phyloP scores from a whole-genome alignment of 306 rosid species.

The Vigna nakashimae region DNA sequence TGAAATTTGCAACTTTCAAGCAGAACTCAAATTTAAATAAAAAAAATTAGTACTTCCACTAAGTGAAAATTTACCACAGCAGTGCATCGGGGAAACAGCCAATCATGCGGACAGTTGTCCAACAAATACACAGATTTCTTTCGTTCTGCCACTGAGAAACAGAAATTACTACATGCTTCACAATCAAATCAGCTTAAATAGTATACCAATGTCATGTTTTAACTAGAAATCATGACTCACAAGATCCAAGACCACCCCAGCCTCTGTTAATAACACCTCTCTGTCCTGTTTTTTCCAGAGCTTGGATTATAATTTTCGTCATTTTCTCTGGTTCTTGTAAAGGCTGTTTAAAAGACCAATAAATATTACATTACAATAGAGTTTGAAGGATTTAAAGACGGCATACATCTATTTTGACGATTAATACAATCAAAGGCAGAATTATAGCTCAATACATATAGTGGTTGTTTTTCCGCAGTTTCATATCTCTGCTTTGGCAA shows the following conservation, averaged over 20 bases:
- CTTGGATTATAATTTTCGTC: constrained; percentile 77
- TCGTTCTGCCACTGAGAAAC: constrained; percentile 68
- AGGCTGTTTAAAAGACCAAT: constrained; percentile 63
- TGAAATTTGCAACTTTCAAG: constrained; percentile 47
- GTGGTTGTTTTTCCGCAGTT: constrained; percentile 16
- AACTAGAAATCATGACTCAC: constrained; percentile 63
- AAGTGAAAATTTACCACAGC: constrained; percentile 71
- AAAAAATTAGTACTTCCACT: constrained; percentile 16
- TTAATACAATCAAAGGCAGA: constrained; percentile 16
- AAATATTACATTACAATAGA: constrained; percentile 22
- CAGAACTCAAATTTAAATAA: constrained; percentile 29
- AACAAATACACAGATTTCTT: constrained; percentile 69
- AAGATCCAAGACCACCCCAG: constrained; percentile 95
- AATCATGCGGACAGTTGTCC: constrained; percentile 97
- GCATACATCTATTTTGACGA: background rate
- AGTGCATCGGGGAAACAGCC: constrained; percentile 85
- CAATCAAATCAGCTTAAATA: constrained; percentile 26
- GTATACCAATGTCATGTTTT: constrained; percentile 37
- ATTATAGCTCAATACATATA: constrained; percentile 15
- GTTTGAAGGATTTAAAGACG: constrained; percentile 29
- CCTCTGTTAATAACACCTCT: constrained; percentile 95
- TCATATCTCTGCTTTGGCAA: constrained; percentile 10
- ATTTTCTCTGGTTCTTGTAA: constrained; percentile 76
- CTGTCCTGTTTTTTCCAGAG: constrained; percentile 78
- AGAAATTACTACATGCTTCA: constrained; percentile 51